These are phyloP conservation scores for Triadica sebifera DNA, from an alignment of 345 rosid genomes.

Conservation along the genomic window DNA sequence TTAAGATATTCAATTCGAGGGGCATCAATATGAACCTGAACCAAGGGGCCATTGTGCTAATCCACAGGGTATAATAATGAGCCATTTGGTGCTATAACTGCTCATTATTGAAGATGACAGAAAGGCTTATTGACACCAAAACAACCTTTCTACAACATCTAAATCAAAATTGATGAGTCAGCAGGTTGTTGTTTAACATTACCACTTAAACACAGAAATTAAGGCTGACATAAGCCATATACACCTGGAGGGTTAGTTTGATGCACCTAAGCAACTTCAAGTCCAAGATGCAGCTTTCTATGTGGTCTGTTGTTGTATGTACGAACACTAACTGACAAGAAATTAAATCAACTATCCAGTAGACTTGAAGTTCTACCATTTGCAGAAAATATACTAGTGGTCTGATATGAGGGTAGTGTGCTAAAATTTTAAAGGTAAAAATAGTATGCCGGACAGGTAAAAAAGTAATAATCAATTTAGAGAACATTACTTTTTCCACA, in stretches of 20 bases:
- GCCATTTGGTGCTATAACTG: background rate
- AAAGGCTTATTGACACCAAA: background rate
- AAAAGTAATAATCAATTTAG: background rate
- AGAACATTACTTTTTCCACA: slow-evolving; percentile 54
- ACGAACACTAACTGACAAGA: background rate
- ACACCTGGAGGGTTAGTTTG: background rate
- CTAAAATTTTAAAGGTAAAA: background rate
- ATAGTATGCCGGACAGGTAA: background rate
- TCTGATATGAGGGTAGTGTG: background rate
- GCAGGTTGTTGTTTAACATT: background rate
- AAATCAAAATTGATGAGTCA: background rate
- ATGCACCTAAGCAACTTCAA: background rate
- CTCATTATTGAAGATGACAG: background rate
- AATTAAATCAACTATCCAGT: background rate
- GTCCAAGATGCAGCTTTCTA: background rate
- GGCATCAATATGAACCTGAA: background rate
- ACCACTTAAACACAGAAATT: background rate
- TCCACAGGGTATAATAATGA: background rate
- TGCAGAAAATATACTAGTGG: background rate
- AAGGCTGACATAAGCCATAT: background rate
- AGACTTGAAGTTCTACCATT: background rate
- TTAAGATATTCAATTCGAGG: background rate
- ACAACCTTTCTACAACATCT: background rate
- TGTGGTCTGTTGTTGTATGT: background rate
- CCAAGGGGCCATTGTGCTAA: background rate